Conservation (phyloP, 169 alveolate genomes). For the Plasmodium fragile region DNA sequence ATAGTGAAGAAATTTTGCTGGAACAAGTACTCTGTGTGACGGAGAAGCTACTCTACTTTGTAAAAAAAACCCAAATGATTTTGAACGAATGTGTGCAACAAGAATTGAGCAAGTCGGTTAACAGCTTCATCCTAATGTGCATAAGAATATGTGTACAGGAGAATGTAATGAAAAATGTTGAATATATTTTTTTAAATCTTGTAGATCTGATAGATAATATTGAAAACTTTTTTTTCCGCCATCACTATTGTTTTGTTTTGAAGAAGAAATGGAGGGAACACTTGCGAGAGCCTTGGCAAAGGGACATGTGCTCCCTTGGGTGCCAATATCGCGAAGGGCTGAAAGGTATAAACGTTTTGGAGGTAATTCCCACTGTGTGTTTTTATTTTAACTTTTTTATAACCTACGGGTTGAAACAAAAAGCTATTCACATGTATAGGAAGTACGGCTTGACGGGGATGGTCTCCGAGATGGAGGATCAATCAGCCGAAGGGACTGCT, state of each 20-base stretch:
- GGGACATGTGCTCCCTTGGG: neutral
- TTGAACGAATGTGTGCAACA: neutral
- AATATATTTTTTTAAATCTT: neutral
- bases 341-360: neutral
- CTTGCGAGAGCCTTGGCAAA: neutral
- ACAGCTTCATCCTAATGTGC: neutral
- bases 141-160: neutral
- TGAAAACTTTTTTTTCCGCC: neutral
- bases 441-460: conserved; percentile 1
- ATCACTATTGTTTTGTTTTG: conserved; percentile 2
- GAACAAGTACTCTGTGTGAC: neutral
- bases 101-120: neutral
- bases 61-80: conserved; percentile 11
- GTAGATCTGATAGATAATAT: neutral
- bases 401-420: conserved; percentile 2
- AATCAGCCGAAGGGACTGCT: neutral
- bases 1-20: neutral
- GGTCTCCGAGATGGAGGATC: neutral
- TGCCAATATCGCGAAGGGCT: neutral
- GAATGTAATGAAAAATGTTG: neutral
- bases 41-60: conserved; percentile 15
- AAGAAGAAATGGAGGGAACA: neutral
- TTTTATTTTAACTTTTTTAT: conserved; percentile 16
- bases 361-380: conserved; percentile 1
- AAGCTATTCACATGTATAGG: neutral